Evolutionary conservation across 306 rosid genomes (phyloP).

Genomic region (Gastrolobium villosum): DNA sequence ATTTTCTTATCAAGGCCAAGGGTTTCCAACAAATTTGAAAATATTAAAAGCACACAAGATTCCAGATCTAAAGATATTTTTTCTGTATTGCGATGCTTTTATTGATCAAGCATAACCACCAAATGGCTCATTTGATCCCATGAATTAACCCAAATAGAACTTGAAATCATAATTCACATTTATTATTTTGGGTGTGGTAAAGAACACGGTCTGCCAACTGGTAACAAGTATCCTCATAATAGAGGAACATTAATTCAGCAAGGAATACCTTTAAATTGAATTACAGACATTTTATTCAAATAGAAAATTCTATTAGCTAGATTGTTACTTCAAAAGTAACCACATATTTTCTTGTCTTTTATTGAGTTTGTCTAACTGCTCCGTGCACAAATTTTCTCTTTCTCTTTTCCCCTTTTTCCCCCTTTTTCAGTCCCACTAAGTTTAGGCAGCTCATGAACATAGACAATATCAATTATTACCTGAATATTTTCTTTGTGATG

Average conservation of each 20-base stretch:
- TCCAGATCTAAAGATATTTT: constrained; percentile 27
- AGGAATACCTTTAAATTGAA: constrained; percentile 30
- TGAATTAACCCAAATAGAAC: constrained; percentile 33
- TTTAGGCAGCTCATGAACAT: constrained; percentile 14
- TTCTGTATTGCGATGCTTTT: constrained; percentile 36
- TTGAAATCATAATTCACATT: constrained; percentile 8
- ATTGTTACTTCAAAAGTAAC: constrained; percentile 24
- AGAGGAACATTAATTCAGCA: background rate
- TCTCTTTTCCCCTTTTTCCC: background rate
- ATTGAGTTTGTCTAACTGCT: background rate
- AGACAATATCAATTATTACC: constrained; percentile 57
- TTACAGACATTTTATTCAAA: background rate
- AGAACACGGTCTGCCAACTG: background rate
- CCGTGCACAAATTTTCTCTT: background rate
- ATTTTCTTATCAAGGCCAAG: constrained; percentile 30
- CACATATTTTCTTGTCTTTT: background rate
- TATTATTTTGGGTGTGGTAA: constrained; percentile 8
- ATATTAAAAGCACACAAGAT: constrained; percentile 17
- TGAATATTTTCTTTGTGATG: constrained; percentile 98
- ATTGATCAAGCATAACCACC: constrained; percentile 38
- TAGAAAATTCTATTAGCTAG: constrained; percentile 8
- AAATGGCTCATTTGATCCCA: background rate
- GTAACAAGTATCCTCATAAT: background rate
- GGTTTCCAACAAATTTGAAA: constrained; percentile 35
- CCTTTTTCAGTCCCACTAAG: background rate